Evolutionary conservation across 805 yeast species (phyloP).

Genomic region (Wickerhamomyces tratensis): DNA sequence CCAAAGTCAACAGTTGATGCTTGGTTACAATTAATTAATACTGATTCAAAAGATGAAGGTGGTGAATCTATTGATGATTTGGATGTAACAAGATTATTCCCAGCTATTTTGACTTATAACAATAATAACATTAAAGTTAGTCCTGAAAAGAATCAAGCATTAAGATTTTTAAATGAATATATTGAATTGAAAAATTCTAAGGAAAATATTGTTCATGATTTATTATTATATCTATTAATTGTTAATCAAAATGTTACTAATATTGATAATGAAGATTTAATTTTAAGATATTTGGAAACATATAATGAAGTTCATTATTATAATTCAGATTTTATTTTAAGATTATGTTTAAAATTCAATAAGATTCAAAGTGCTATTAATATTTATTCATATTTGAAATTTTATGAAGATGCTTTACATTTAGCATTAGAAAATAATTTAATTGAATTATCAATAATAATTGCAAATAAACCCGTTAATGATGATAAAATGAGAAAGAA

Average conservation of each 20-base stretch:
- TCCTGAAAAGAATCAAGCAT: slow-evolving; percentile 47
- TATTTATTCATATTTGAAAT: slow-evolving; percentile 56
- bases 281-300: slow-evolving; percentile 40
- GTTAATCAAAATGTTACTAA: slow-evolving; percentile 15
- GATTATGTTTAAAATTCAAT: slow-evolving; percentile 56
- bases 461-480: slow-evolving; percentile 46
- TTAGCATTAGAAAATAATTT: slow-evolving; percentile 58
- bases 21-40: slow-evolving; percentile 53
- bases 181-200: slow-evolving; percentile 33
- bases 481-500: slow-evolving; percentile 48
- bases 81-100: slow-evolving; percentile 57
- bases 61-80: slow-evolving; percentile 21
- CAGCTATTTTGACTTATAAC: slow-evolving; percentile 66
- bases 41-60: slow-evolving; percentile 1
- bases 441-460: slow-evolving; percentile 44
- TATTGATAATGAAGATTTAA: slow-evolving; percentile 30
- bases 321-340: slow-evolving; percentile 66
- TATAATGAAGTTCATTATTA: slow-evolving; percentile 31
- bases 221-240: slow-evolving; percentile 59
- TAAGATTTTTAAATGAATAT: slow-evolving; percentile 51
- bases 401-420: slow-evolving; percentile 73
- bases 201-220: slow-evolving; percentile 52
- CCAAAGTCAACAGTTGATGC: slow-evolving; percentile 66
- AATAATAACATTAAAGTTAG: slow-evolving; percentile 32
- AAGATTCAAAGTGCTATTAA: slow-evolving; percentile 60